Conservation (phyloP, 192 early-diverging fungal genomes). For the Coemansia sp. region DNA sequence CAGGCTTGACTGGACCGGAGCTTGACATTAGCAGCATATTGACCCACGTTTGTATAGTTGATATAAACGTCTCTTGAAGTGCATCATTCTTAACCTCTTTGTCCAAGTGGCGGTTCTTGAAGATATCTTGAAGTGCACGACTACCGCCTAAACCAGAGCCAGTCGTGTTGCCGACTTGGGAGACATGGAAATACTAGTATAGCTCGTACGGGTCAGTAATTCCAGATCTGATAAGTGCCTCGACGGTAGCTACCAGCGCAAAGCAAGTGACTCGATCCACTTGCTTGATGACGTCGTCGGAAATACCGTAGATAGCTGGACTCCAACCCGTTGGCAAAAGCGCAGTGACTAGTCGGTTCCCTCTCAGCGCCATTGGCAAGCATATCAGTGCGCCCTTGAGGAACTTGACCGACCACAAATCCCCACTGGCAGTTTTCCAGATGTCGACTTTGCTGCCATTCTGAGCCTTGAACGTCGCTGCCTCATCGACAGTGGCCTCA, state of each 20-base stretch:
- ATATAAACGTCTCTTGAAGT: conserved; percentile 92
- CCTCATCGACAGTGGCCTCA: conserved; percentile 86
- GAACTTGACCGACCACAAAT: conserved; percentile 76
- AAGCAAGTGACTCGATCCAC: conserved; percentile 88
- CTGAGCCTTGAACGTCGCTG: conserved; percentile 77
- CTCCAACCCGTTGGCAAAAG: conserved; percentile 95
- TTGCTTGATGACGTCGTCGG: conserved; percentile 86
- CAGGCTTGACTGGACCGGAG: conserved; percentile 81
- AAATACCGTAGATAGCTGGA: conserved; percentile 86
- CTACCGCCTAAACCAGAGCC: conserved; percentile 91
- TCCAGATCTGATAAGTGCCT: conserved; percentile 86
- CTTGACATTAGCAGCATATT: conserved; percentile 92
- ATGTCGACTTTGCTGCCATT: conserved; percentile 79
- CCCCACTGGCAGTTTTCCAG: conserved; percentile 50
- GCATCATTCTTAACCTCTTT: conserved; percentile 80
- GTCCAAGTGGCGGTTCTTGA: conserved; percentile 74
- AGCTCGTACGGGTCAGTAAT: conserved; percentile 97
- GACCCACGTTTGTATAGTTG: conserved; percentile 94
- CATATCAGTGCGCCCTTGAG: conserved; percentile 86
- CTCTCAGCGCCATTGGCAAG: conserved; percentile 86
- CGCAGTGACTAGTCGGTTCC: conserved; percentile 81
- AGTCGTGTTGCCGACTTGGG: conserved; percentile 87
- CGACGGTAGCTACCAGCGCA: conserved; percentile 86
- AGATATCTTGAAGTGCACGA: conserved; percentile 69
- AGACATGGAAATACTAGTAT: conserved; percentile 94